phyloP scores from a whole-genome alignment of 345 rosid genomes.

The Gossypium herbaceum region DNA sequence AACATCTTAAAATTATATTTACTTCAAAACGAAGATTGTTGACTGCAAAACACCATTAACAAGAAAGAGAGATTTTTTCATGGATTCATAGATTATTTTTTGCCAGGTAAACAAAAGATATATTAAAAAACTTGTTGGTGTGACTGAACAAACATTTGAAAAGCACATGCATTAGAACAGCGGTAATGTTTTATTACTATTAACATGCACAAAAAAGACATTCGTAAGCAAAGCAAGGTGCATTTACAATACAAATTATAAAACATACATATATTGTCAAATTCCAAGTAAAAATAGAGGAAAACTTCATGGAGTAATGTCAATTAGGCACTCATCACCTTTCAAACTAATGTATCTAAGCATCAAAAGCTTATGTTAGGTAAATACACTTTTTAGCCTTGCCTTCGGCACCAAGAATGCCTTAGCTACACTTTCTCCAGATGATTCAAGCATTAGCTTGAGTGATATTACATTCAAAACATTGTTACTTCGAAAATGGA shows the following conservation, averaged over 20 bases:
- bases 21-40: background rate
- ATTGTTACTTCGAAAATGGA: background rate
- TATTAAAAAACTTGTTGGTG: background rate
- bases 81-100: background rate
- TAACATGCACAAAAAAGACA: background rate
- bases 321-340: background rate
- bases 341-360: background rate
- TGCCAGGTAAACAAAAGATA: background rate
- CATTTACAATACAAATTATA: background rate
- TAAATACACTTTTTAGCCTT: background rate
- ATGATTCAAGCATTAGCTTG: background rate
- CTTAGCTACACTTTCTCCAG: background rate
- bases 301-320: background rate
- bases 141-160: background rate
- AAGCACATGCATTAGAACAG: background rate
- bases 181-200: background rate
- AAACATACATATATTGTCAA: too few relatives aligned
- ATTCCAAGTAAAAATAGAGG: background rate
- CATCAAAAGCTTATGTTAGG: background rate
- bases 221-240: background rate
- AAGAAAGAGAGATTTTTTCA: slow-evolving; percentile 2
- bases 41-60: background rate
- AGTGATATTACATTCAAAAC: background rate
- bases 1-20: slow-evolving; percentile 12
- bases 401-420: background rate